These are phyloP conservation scores for Pleurotus salmoneostramineus DNA, from an alignment of 768 basidiomycete genomes.

Conservation along the genomic window DNA sequence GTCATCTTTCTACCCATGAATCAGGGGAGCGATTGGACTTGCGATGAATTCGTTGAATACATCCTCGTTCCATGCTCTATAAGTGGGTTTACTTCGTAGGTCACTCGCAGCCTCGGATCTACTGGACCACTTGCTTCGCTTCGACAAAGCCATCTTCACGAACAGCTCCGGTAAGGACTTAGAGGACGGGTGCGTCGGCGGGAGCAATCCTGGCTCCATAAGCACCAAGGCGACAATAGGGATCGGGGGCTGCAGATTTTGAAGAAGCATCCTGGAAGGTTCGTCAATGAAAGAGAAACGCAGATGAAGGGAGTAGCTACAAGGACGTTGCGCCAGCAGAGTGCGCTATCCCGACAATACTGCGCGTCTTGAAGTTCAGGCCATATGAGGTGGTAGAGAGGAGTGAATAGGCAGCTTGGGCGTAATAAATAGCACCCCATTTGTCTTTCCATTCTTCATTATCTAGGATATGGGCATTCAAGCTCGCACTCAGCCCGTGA, in stretches of 20 bases:
- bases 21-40: not conserved
- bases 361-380: conserved; percentile 10
- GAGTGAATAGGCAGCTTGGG: conserved; percentile 10
- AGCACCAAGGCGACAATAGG: conserved; percentile 11
- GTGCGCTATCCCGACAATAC: conserved; percentile 13
- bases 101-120: conserved; percentile 6
- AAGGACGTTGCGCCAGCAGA: conserved; percentile 13
- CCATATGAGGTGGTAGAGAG: conserved; percentile 10
- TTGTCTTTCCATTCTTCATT: conserved; percentile 4
- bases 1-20: not conserved
- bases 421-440: conserved; percentile 11
- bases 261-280: conserved; percentile 11
- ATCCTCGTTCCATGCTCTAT: conserved; percentile 12
- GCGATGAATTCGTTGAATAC: conserved; percentile 12
- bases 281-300: not conserved
- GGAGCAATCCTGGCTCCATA: conserved; percentile 16
- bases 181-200: conserved; percentile 6
- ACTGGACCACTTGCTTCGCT: conserved; percentile 13
- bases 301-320: conserved; percentile 7
- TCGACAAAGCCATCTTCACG: conserved; percentile 14
- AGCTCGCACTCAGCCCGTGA: conserved; percentile 5
- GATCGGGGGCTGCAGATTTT: conserved; percentile 6
- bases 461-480: conserved; percentile 2
- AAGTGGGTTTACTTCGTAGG: conserved; percentile 10
- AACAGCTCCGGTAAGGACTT: conserved; percentile 11